These are phyloP conservation scores for Hygrophila difformis DNA, from an alignment of 257 asterid genomes.

Conservation along the genomic window DNA sequence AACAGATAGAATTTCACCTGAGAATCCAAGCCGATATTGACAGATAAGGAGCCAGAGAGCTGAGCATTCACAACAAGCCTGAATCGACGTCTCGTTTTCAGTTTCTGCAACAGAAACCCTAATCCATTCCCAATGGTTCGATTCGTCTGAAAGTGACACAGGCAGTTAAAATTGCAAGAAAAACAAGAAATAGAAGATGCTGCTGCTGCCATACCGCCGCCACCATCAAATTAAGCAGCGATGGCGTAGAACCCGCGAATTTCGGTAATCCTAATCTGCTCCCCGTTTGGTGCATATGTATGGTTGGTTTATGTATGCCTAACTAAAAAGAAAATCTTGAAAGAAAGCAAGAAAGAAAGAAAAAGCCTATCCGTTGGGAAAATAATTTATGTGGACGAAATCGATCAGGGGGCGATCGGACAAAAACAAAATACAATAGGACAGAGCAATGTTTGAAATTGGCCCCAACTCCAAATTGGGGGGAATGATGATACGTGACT, in stretches of 20 bases:
- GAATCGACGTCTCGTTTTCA: slow-evolving; percentile 32
- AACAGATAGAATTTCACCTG: slow-evolving; percentile 50
- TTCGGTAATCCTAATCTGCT: too few relatives aligned
- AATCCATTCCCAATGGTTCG: slow-evolving; percentile 30
- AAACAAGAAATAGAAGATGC: background rate
- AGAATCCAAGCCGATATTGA: slow-evolving; percentile 68
- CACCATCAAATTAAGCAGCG: background rate
- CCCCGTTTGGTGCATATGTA: too few relatives aligned
- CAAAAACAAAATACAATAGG: too few relatives aligned
- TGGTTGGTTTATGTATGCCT: too few relatives aligned
- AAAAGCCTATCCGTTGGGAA: too few relatives aligned
- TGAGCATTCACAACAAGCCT: slow-evolving; percentile 43
- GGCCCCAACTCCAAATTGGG: too few relatives aligned
- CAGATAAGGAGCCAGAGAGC: slow-evolving; percentile 58
- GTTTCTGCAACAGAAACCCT: slow-evolving; percentile 30
- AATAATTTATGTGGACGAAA: slow-evolving; percentile 37
- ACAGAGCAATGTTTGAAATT: too few relatives aligned
- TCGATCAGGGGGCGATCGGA: slow-evolving; percentile 14
- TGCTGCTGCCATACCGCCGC: background rate
- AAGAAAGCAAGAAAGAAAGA: too few relatives aligned
- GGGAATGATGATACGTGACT: too few relatives aligned
- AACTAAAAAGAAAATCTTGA: too few relatives aligned
- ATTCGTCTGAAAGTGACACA: slow-evolving; percentile 42
- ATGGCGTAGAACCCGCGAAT: too few relatives aligned
- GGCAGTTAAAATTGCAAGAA: slow-evolving; percentile 26